phyloP scores from a whole-genome alignment of 441 rosid genomes.

The Jatropha podagrica region DNA sequence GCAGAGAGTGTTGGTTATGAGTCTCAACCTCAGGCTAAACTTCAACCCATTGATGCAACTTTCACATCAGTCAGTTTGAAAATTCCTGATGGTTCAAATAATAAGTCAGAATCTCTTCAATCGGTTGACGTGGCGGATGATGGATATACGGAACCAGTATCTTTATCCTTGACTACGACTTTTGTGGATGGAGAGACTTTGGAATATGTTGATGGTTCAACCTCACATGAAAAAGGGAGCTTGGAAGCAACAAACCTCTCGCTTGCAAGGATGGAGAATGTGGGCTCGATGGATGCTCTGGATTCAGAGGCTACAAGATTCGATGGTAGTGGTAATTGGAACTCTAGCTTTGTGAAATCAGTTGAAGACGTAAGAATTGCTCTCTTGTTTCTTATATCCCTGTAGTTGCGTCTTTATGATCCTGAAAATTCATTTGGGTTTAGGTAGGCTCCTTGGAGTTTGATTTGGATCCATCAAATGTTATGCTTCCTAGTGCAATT shows the following conservation, averaged over 20 bases:
- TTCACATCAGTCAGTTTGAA: slow-evolving; percentile 1
- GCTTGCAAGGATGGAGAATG: neutral
- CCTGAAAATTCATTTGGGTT: neutral
- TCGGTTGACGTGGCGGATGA: slow-evolving; percentile 8
- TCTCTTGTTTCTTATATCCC: neutral
- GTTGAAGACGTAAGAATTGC: slow-evolving; percentile 13
- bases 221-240: slow-evolving; percentile 14
- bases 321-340: slow-evolving; percentile 10
- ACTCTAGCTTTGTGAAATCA: slow-evolving; percentile 16
- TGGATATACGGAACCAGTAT: slow-evolving; percentile 3
- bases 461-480: slow-evolving; percentile 14
- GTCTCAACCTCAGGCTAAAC: slow-evolving; percentile 11
- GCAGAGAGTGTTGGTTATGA: slow-evolving; percentile 19
- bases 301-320: neutral
- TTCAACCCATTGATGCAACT: neutral
- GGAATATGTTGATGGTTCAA: slow-evolving; percentile 11
- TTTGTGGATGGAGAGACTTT: slow-evolving; percentile 12
- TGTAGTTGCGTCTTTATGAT: neutral
- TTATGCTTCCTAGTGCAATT: neutral
- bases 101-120: neutral
- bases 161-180: slow-evolving; percentile 5
- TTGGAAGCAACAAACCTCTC: slow-evolving; percentile 7
- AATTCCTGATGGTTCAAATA: slow-evolving; percentile 5
- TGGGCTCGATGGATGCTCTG: neutral
- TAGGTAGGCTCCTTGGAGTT: slow-evolving; percentile 16